phyloP scores from a whole-genome alignment of 225 moss, liverwort and hornwort genomes.

The Polytrichum commune region DNA sequence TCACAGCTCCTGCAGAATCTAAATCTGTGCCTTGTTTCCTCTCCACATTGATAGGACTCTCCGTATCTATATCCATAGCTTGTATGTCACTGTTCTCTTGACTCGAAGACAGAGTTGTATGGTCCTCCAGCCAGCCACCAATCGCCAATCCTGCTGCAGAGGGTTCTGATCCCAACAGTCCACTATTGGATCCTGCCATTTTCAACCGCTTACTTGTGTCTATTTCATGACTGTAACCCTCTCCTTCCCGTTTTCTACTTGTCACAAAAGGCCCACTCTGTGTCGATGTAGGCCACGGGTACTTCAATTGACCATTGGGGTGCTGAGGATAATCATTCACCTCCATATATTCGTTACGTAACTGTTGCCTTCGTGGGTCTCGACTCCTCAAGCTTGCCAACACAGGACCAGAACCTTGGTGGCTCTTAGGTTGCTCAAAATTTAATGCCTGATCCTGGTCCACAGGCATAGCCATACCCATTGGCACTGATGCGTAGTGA shows the following conservation, averaged over 20 bases:
- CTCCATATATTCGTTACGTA: conserved; percentile 45
- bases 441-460: conserved; percentile 36
- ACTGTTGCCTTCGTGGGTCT: conserved; percentile 70
- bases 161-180: conserved; percentile 28
- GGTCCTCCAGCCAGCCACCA: conserved; percentile 98
- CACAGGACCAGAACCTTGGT: conserved; percentile 25
- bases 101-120: conserved; percentile 32
- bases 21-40: conserved; percentile 17
- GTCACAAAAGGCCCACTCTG: conserved; percentile 8
- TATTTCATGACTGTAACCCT: conserved; percentile 22
- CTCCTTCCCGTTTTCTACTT: conserved; percentile 57
- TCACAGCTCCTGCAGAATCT: conserved; percentile 18
- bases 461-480: conserved; percentile 24
- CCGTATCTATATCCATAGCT: conserved; percentile 81
- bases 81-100: conserved; percentile 43
- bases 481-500: conserved; percentile 40
- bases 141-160: conserved; percentile 51
- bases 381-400: conserved; percentile 50
- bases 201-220: conserved; percentile 63
- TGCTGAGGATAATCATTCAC: conserved; percentile 26
- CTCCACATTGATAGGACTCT: conserved; percentile 44
- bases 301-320: conserved; percentile 22
- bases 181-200: conserved; percentile 24
- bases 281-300: conserved; percentile 22
- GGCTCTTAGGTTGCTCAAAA: conserved; percentile 38